Evolutionary conservation across 495 filamentous ascomycete species (phyloP), one percentile per base, ranked within the genome.

Genomic region (Podospora appendiculata): DNA sequence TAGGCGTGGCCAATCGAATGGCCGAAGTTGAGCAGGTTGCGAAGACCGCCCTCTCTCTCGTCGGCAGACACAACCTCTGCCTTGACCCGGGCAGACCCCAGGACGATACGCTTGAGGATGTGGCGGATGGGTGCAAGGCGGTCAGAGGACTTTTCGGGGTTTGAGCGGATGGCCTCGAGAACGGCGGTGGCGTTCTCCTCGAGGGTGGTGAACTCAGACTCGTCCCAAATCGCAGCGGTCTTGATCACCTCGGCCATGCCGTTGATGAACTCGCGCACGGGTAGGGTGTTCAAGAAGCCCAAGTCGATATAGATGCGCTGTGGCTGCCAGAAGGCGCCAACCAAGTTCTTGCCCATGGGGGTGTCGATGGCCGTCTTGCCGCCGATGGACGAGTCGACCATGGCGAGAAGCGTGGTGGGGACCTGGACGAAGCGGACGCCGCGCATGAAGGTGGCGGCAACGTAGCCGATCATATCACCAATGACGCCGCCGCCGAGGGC

Each of bases 161-260:
- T 77, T 14, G 80, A 74, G 46, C 78, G 79, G 32, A 89, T 78
- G 38, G 90, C 83, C 12, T 78, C 77, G 61, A 96, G 76, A 33
- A 98, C 87, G 7, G 75, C 64, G 33, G 79, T 74, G 2, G 90
- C 89, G 65, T 89, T 88, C 52, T 86, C 75, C 61, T 98, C 93
- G 45, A 98, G 74, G 42, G 83, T 79, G 49, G 85, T 76, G 67
- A 97, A 98, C 62, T 96, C 93, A 12, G 77, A 70, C 65, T 91
- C 88, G 59, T 95, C 79, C 79, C 91, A 97, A 56, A 97, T 97
- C 50, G 92, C 93, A 6, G 93, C 93, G 16, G 93, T 98, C 82
- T 97, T 97, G 64, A 97, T 83, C 51, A 98, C 91, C 72, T 98
- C 93, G 47, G 91, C 93, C 90, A 98, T 96, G 49, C 93, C 93